phyloP scores from a whole-genome alignment of 2,329 filamentous ascomycete species.

The Aspergillus japonicus region DNA sequence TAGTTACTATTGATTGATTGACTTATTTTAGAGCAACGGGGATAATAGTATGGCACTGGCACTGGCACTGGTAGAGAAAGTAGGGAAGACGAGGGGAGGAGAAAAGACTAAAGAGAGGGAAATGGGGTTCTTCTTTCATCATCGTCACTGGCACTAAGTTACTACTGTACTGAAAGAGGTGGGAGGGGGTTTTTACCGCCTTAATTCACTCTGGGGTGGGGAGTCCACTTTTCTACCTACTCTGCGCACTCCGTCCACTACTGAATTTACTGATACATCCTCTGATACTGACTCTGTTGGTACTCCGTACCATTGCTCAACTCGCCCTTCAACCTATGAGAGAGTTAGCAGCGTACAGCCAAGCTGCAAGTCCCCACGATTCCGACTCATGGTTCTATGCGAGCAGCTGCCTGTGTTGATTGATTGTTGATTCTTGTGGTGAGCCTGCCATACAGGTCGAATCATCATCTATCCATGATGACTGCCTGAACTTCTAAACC shows the following conservation, averaged over 20 bases:
- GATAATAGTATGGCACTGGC: neutral
- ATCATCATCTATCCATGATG: neutral
- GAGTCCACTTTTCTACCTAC: neutral
- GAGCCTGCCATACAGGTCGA: constrained; percentile 12
- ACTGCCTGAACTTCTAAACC: constrained; percentile 7
- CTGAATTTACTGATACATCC: neutral
- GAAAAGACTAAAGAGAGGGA: neutral
- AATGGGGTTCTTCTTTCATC: neutral
- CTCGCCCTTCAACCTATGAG: neutral
- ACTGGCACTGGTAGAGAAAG: neutral
- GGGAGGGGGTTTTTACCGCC: neutral
- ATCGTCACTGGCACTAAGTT: neutral
- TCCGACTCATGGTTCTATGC: neutral
- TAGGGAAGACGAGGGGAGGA: constrained; percentile 1
- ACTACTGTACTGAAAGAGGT: neutral
- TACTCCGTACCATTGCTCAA: neutral
- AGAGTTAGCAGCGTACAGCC: neutral
- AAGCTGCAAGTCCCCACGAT: neutral
- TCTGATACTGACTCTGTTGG: neutral
- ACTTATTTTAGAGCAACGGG: neutral
- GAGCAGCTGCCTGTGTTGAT: neutral
- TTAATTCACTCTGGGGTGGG: neutral
- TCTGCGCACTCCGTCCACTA: too few relatives aligned
- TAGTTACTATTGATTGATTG: neutral
- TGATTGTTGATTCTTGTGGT: neutral